Conservation (phyloP, 2,329 filamentous ascomycete genomes). For the Fusarium sp. region DNA sequence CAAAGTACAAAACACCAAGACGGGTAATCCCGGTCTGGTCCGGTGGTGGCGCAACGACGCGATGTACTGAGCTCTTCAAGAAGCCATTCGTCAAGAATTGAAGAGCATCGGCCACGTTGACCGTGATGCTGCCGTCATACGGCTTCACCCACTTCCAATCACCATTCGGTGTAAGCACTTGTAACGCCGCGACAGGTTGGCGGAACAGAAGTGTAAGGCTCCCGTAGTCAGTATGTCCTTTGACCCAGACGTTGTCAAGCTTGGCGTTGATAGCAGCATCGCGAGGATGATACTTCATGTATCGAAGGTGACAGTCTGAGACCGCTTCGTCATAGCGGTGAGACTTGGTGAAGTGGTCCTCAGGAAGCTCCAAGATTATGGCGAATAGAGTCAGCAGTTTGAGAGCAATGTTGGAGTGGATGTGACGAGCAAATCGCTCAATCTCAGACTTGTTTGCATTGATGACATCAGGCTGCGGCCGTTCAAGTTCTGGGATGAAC, state of each 20-base stretch:
- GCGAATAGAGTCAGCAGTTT: background rate
- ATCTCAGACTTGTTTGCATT: background rate
- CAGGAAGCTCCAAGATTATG: background rate
- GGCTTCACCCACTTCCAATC: slow-evolving; percentile 6
- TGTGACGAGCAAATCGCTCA: background rate
- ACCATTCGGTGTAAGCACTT: background rate
- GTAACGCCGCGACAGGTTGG: background rate
- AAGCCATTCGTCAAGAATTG: background rate
- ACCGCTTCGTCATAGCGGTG: background rate
- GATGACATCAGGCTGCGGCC: background rate
- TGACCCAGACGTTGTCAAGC: background rate
- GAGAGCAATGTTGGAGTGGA: background rate
- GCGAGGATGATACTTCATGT: background rate
- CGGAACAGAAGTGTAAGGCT: background rate
- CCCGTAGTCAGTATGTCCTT: background rate
- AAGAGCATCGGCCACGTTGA: background rate
- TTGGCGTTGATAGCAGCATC: background rate
- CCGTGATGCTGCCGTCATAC: background rate
- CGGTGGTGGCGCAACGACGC: background rate
- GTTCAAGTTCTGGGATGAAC: background rate
- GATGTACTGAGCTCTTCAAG: background rate
- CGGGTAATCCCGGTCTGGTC: background rate
- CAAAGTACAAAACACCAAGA: background rate
- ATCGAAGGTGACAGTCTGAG: background rate
- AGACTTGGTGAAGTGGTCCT: background rate